Evolutionary conservation across 495 filamentous ascomycete genomes (phyloP), one percentile per base, ranked within the genome.

Genomic region (Astrothelium macrocarpum): DNA sequence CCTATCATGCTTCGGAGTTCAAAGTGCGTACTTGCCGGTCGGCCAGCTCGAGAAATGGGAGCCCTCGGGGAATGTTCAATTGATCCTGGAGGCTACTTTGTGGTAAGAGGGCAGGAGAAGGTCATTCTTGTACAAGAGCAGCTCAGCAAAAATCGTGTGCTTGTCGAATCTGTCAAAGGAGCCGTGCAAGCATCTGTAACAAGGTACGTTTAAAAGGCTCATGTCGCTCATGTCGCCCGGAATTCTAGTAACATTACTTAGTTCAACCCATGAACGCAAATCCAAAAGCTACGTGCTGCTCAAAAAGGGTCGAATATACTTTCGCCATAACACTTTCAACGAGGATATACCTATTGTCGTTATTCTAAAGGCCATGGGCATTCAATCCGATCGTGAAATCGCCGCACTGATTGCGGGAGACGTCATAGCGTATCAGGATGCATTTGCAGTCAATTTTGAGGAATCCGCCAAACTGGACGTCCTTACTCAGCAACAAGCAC

Each of bases 101-200:
- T 91, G 64, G 84, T 90, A 56, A 83, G 85, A 66, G 88, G 88
- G 10, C 89, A 87, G 59, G 94, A 99, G 70, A 97, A 97, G 78
- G 94, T 97, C 59, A 97, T 99, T 71, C 82, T 99, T 16, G 92
- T 97, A 36, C 94, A 97, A 73, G 94, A 99, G 68, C 94, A 97
- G 74, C 78, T 97, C 71, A 97, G 93, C 80, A 97, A 97, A 79
- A 99, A 99, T 76, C 82, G 94, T 78, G 90, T 97, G 64, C 96
- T 99, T 71, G 91, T 99, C 10, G 95, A 99, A 74, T 84, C 87
- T 45, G 92, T 93, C 72, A 96, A 95, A 66, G 88, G 86, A 29
- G 87, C 95, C 63, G 89, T 96, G n/a, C 88, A 91, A 67, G 95
- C 95, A 23, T 96, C 91, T 7, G 95, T 97, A n/a, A 98, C 73